These are phyloP conservation scores for Arthrinium puccinioides DNA, from an alignment of 2,329 filamentous ascomycete genomes.

Conservation along the genomic window DNA sequence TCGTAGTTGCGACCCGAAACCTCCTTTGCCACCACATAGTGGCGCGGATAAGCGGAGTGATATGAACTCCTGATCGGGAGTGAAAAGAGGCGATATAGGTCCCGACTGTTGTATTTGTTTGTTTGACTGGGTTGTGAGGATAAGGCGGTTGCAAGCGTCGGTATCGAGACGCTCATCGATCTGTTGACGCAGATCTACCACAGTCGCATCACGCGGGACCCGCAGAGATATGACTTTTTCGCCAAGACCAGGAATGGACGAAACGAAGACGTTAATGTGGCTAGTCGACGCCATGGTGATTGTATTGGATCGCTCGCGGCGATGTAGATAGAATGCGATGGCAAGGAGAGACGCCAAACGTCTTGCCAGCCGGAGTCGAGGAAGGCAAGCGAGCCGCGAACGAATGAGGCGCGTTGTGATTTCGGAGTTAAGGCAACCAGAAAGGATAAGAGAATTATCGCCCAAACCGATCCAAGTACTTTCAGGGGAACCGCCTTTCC, in stretches of 20 bases:
- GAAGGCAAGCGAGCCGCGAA: too few species aligned
- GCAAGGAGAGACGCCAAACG: too few species aligned
- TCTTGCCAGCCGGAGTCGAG: too few species aligned
- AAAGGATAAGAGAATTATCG: too few species aligned
- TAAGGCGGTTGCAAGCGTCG: constrained; percentile 48
- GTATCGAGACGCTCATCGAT: constrained; percentile 55
- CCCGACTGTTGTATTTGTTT: constrained; percentile 57
- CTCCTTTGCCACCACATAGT: constrained; percentile 89
- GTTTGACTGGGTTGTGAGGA: constrained; percentile 78
- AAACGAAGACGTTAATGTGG: constrained; percentile 74
- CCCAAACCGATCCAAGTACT: too few species aligned
- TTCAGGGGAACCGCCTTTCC: too few species aligned
- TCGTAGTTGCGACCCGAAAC: constrained; percentile 93
- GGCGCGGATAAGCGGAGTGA: constrained; percentile 74
- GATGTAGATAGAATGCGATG: too few species aligned
- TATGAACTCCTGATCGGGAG: constrained; percentile 58
- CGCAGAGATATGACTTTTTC: constrained; percentile 79
- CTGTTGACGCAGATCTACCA: constrained; percentile 58
- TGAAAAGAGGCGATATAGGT: constrained; percentile 56
- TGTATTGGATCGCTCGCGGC: too few species aligned
- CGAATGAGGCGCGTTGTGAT: too few species aligned
- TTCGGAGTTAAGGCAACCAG: too few species aligned
- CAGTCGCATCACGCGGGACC: constrained; percentile 54
- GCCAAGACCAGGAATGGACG: constrained; percentile 75
- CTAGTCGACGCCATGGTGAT: constrained; percentile 42